Conservation (phyloP, 2,329 filamentous ascomycete genomes). For the Orbilia oligospora region DNA sequence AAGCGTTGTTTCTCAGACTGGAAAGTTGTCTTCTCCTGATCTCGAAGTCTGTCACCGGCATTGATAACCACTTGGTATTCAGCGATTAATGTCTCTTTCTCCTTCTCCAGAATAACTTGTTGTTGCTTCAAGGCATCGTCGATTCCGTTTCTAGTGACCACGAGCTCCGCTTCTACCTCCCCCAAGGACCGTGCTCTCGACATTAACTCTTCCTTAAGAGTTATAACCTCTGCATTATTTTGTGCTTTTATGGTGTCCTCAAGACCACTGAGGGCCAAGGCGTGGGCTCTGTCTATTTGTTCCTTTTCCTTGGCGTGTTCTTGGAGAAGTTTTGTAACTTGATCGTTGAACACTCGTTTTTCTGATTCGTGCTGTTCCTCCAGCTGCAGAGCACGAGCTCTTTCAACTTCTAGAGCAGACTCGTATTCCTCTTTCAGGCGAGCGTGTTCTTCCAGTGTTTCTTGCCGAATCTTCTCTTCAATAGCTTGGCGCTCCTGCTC, state of each 20-base stretch:
- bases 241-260: slow-evolving; percentile 30
- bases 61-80: slow-evolving; percentile 55
- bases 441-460: slow-evolving; percentile 2
- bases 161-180: slow-evolving; percentile 40
- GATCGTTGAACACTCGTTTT: slow-evolving; percentile 32
- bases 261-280: slow-evolving; percentile 17
- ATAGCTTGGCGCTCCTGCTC: slow-evolving; percentile 19
- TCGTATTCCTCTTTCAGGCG: slow-evolving; percentile 32
- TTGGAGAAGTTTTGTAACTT: slow-evolving; percentile 38
- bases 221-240: slow-evolving; percentile 9
- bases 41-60: slow-evolving; percentile 41
- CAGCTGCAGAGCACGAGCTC: slow-evolving; percentile 15
- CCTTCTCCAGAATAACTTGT: slow-evolving; percentile 31
- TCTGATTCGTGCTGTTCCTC: slow-evolving; percentile 42
- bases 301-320: slow-evolving; percentile 43
- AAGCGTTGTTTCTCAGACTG: slow-evolving; percentile 34
- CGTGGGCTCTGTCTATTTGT: slow-evolving; percentile 5
- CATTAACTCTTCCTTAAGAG: slow-evolving; percentile 33
- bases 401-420: slow-evolving; percentile 33
- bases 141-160: slow-evolving; percentile 7
- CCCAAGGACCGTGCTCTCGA: slow-evolving; percentile 25
- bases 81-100: slow-evolving; percentile 49
- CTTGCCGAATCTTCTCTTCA: slow-evolving; percentile 20
- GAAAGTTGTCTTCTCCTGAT: slow-evolving; percentile 43
- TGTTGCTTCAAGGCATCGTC: slow-evolving; percentile 35